A percentile compares a stretch with the other conserved stretches of the same genome.
These are phyloP conservation scores for Hypoxylon perforatum DNA, from an alignment of 495 filamentous ascomycete genomes.

Conservation along the genomic window DNA sequence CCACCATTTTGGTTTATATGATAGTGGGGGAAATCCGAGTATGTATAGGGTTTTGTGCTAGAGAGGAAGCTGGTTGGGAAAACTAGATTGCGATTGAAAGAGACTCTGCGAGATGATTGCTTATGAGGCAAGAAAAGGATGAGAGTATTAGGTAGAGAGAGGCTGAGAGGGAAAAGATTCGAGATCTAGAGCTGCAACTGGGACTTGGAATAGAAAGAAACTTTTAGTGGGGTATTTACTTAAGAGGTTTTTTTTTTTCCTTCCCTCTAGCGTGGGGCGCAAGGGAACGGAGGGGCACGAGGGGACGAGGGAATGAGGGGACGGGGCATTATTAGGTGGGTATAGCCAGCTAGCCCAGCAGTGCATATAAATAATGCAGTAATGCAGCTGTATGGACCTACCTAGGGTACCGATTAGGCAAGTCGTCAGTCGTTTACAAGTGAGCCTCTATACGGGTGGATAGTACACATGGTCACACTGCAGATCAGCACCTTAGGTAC, in stretches of 20 bases:
- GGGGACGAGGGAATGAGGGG: neutral
- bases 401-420: slow-evolving; percentile 29
- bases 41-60: neutral
- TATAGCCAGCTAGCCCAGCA: neutral
- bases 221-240: slow-evolving; percentile 30
- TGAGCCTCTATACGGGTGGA: neutral
- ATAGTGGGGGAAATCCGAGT: slow-evolving; percentile 13
- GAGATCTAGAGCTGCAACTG: slow-evolving; percentile 27
- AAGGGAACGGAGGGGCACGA: slow-evolving; percentile 19
- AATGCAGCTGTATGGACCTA: too few species aligned
- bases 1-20: slow-evolving; percentile 69
- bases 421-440: slow-evolving; percentile 12
- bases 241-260: slow-evolving; percentile 14
- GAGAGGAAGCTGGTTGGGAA: slow-evolving; percentile 5
- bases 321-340: neutral
- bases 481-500: slow-evolving; percentile 9
- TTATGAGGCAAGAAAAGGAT: neutral
- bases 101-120: too few species aligned
- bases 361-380: too few species aligned
- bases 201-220: slow-evolving; percentile 23
- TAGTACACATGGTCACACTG: neutral
- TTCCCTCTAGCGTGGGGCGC: slow-evolving; percentile 22
- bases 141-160: neutral
- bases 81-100: neutral
- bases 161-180: slow-evolving; percentile 32